Evolutionary conservation across 495 filamentous ascomycete genomes (phyloP), one percentile per base, ranked within the genome.

Genomic region (Glonium stellatum): DNA sequence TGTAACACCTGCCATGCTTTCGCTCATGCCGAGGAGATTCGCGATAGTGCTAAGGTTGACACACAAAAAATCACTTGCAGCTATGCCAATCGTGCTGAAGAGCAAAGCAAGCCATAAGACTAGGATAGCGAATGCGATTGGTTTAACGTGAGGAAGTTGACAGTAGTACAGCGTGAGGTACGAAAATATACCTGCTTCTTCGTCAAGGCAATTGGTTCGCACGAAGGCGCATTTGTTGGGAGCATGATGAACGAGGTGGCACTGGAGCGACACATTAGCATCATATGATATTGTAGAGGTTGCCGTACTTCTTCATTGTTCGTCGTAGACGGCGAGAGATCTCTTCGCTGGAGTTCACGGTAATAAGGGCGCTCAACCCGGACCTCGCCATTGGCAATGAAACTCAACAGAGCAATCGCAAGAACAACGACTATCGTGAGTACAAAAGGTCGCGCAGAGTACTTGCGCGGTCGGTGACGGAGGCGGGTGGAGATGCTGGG

Each of bases 1-100:
- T 0, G 95, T 99, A 18, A 98, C 95, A 23, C 95, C 95, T 0
- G 95, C 90, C 76, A 97, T 82, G 69, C 88, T 96, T 75, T 99
- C 92, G 69, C 90, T 96, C 80, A 99, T 82, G 13, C 92, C 92
- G 6, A 97, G 77, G 44, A 95, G 82, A 60, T 77, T 86, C 19
- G 95, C 83, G 60, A 97, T 88, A 18, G 95, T 96, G 72, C 89
- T 92, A 35, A 99, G 80, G 70, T 99, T 95, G 70, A 97, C 84
- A 73, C 92, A 97, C 72, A 99, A 89, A 76, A 97, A 99, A 71
- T 99, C 95, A 67, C 88, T 95, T 22, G 95, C 93, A 5, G 95
- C 95, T 64, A 97, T 96, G n/a, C 95, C 95, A 55, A 99, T 96
- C 1, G 95, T 97, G 63, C 86, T 92, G 69, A 99, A 99, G 5